Conservation (phyloP, 495 filamentous ascomycete species). For the Xylaria flabelliformis region DNA sequence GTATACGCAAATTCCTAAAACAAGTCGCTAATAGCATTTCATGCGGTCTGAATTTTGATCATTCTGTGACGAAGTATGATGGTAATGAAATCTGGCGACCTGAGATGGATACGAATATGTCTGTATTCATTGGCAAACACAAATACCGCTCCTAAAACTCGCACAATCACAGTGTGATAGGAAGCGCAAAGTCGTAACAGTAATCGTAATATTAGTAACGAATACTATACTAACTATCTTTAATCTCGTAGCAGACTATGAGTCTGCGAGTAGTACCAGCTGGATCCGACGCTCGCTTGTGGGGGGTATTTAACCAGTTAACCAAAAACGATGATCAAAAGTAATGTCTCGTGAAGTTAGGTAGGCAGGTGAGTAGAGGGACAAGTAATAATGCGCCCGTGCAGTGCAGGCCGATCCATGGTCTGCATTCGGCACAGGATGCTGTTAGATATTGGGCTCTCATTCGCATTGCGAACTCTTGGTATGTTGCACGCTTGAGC, state of each 20-base stretch:
- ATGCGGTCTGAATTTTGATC: background rate
- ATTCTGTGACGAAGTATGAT: background rate
- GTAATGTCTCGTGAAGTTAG: background rate
- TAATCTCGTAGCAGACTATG: background rate
- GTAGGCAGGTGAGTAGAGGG: background rate
- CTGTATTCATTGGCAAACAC: background rate
- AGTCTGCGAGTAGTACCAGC: background rate
- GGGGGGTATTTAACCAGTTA: slow-evolving; percentile 5
- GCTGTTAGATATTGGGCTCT: background rate
- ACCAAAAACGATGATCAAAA: slow-evolving; percentile 2
- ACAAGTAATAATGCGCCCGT: background rate
- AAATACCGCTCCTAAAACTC: background rate
- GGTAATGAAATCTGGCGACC: background rate
- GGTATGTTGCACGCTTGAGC: background rate
- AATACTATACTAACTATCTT: background rate
- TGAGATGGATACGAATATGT: background rate
- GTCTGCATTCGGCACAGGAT: background rate
- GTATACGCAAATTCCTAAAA: background rate
- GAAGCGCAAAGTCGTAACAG: background rate
- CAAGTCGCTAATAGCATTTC: background rate
- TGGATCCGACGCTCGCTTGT: background rate
- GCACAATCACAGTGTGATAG: background rate
- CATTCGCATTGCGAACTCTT: background rate
- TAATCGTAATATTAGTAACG: background rate
- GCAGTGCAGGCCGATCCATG: background rate